Conservation (phyloP, 345 rosid genomes). For the Barbarea vulgaris region DNA sequence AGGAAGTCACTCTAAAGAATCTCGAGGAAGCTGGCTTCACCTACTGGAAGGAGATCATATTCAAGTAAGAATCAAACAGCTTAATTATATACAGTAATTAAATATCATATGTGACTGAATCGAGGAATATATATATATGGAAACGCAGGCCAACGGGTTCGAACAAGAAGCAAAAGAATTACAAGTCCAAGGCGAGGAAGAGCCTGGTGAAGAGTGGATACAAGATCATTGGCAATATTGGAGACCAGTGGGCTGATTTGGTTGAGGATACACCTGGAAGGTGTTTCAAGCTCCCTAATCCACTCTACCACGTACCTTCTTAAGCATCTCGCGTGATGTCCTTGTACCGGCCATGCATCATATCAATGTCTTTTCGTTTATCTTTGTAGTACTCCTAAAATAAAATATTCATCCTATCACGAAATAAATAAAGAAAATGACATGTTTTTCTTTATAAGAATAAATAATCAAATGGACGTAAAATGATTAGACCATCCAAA, state of each 20-base stretch:
- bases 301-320: slow-evolving; percentile 48
- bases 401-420: background rate
- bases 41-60: slow-evolving; percentile 47
- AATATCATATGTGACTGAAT: background rate
- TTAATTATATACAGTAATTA: background rate
- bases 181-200: slow-evolving; percentile 45
- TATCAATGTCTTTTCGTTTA: background rate
- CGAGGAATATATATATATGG: background rate
- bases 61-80: slow-evolving; percentile 37
- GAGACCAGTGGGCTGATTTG: slow-evolving; percentile 67
- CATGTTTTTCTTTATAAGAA: background rate
- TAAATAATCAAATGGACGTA: background rate
- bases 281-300: slow-evolving; percentile 60
- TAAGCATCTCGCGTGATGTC: background rate
- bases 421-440: background rate
- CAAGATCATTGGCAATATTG: slow-evolving; percentile 57
- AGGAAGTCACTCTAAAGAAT: slow-evolving; percentile 37
- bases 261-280: slow-evolving; percentile 43
- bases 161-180: background rate
- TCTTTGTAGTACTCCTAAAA: background rate
- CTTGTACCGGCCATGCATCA: background rate
- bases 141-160: slow-evolving; percentile 31
- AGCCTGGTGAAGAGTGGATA: slow-evolving; percentile 44
- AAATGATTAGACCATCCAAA: background rate
- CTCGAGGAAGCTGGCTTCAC: slow-evolving; percentile 43